Conservation (phyloP, 257 asterid species). For the Nicotiana obtusifolia region DNA sequence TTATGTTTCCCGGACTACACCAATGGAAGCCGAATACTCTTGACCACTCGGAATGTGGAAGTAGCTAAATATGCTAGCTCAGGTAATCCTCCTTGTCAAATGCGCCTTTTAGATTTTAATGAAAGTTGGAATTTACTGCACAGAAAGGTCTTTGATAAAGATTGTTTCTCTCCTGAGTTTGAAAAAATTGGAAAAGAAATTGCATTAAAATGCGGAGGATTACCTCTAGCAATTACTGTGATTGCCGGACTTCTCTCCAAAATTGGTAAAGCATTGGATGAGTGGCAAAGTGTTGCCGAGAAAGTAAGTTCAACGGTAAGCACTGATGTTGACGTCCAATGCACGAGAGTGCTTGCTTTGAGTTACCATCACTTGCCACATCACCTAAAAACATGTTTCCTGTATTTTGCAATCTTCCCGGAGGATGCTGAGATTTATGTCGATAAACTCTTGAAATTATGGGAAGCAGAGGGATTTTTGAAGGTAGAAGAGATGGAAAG, state of each 20-base stretch:
- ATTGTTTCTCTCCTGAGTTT: neutral
- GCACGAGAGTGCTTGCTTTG: neutral
- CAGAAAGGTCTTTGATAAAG: neutral
- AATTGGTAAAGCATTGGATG: neutral
- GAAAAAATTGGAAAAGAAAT: constrained; percentile 1
- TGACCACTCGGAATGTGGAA: constrained; percentile 12
- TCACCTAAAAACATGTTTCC: constrained; percentile 12
- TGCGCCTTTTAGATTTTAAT: neutral
- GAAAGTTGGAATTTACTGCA: constrained; percentile 13
- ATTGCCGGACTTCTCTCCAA: constrained; percentile 11
- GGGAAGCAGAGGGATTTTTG: constrained; percentile 17
- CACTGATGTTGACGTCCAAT: neutral
- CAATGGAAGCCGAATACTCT: constrained; percentile 13
- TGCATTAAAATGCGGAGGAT: constrained; percentile 10
- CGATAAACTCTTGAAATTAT: neutral
- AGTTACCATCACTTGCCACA: constrained; percentile 18
- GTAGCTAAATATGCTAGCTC: neutral
- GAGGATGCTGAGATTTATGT: constrained; percentile 1
- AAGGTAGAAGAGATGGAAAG: neutral
- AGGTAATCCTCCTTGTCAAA: neutral
- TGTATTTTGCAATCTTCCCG: neutral
- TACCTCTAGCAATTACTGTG: neutral
- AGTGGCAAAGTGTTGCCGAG: neutral
- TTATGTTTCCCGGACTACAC: constrained; percentile 2
- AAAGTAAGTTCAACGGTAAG: constrained; percentile 4